Evolutionary conservation across 768 basidiomycete genomes (phyloP), one percentile per base, ranked within the genome.

Genomic region (Boletus subcaerulescens): DNA sequence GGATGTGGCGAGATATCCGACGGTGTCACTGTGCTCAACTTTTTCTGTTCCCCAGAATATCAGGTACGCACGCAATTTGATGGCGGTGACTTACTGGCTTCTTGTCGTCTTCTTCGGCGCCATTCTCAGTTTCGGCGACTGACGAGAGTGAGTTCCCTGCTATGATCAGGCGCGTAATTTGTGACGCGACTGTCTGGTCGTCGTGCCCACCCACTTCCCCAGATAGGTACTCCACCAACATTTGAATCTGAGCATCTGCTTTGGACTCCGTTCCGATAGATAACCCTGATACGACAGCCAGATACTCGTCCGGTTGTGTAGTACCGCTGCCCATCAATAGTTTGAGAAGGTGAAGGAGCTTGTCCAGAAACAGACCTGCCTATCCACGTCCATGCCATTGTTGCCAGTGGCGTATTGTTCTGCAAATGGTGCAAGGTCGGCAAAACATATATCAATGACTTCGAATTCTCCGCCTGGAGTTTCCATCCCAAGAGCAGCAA

Each of bases 391-490:
- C 86, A 89, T 88, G 31, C 60, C 61, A 43, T 79, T 76, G 35
- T 71, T 45, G 54, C 32, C 26, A 5, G 53, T 31, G 31, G 55
- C 54, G 9, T 60, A 50, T n/a, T 64, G 62, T 39, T 71, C 72
- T 33, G 65, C 51, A 10, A 68, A 65, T 12, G 86, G 84, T 11
- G 96, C 87, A 73, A 96, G 76, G 0, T 86, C 95, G 4, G 94
- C 80, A 64, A 80, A 89, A 71, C 93, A 95, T 10, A 89, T 70
- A 71, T 98, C 96, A 20, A 91, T 80, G 8, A 95, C 94, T 68
- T 98, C 91, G 63, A 98, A 99, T 57, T 97, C 93, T 7, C 97
- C 97, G 32, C 77, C 77, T 3, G 83, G 76, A 0, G 91, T 97
- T 71, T 98, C 97, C 67, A 90, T 86, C 10, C 97, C 97, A 18